Evolutionary conservation across 208 protist genomes (phyloP), one percentile per base, ranked within the genome.

Genomic region (Lotmaria passim): DNA sequence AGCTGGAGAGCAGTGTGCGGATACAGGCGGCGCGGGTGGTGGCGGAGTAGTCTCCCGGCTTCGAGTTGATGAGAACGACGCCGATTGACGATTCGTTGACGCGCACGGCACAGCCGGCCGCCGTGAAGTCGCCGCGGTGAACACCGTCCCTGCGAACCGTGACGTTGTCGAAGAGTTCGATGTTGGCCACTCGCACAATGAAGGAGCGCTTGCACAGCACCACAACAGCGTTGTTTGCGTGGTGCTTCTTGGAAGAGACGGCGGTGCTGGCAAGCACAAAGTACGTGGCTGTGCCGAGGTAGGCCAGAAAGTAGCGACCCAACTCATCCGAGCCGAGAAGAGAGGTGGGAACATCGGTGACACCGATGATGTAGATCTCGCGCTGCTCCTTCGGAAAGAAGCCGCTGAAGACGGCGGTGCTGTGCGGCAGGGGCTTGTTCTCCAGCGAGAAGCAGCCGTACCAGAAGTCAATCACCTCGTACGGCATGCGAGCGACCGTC

Each of bases 391-490:
- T 81, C 3, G 90, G 90, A 28, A 95, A 67, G 73, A 93, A 93
- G 39, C 83, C 79, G 23, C 77, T 67, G 36, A 93, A 73, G 47
- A 93, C 78, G 5, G 80, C 81, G 3, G 72, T 58, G 68, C 74
- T 89, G 23, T 66, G 50, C 17, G 85, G 82, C 53, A 93, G 67
- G n/a, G 71, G 53, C 12, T 58, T 71, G n/a, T 66, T 56, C 2
- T 84, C 64, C 28, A 95, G 58, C 17, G 90, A 93, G 57, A 95
- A 88, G 71, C 84, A 92, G 24, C 86, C 87, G 59, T 79, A 87
- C 87, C 87, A 95, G 19, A 95, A 56, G 75, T 89, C 84, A 36
- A 93, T 75, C 43, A 95, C 83, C 46, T 95, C 90, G 57, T 91
- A 92, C 3, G 87, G 87, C 83, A 90, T 88, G 7, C 83, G 83